Conservation (phyloP, 1,284 basidiomycete genomes). For the Marasmius fiardii region DNA sequence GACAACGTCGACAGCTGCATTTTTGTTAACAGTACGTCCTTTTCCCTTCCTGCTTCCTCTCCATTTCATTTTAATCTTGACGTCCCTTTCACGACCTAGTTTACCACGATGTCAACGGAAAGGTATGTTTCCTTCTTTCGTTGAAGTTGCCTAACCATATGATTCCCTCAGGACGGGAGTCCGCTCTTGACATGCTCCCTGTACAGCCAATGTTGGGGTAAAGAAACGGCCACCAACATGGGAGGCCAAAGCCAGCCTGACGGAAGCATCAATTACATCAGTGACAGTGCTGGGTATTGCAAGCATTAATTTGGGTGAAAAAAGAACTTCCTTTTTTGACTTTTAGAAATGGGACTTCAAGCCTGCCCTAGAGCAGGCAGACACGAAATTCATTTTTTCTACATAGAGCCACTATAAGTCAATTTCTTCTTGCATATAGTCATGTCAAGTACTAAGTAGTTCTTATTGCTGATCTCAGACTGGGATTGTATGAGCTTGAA, state of each 20-base stretch:
- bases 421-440: no score
- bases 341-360: neutral
- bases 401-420: no score
- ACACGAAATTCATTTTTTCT: no score
- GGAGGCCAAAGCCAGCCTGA: constrained; percentile 22
- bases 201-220: constrained; percentile 17
- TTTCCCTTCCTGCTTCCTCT: neutral
- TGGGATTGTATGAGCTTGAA: no score
- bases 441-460: no score
- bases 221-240: constrained; percentile 16
- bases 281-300: constrained; percentile 20
- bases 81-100: constrained; percentile 19
- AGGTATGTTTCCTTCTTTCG: constrained; percentile 18
- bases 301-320: neutral
- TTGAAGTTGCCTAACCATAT: neutral
- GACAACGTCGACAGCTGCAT: constrained; percentile 34
- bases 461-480: no score
- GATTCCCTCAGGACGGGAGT: constrained; percentile 13
- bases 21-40: constrained; percentile 39
- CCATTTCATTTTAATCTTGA: neutral
- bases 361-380: no score
- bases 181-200: constrained; percentile 20
- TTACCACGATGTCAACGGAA: constrained; percentile 44
- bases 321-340: neutral
- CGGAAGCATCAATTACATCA: constrained; percentile 19